Evolutionary conservation across 805 yeast genomes (phyloP), one percentile per base, ranked within the genome.

Genomic region (Yarrowia sp.): DNA sequence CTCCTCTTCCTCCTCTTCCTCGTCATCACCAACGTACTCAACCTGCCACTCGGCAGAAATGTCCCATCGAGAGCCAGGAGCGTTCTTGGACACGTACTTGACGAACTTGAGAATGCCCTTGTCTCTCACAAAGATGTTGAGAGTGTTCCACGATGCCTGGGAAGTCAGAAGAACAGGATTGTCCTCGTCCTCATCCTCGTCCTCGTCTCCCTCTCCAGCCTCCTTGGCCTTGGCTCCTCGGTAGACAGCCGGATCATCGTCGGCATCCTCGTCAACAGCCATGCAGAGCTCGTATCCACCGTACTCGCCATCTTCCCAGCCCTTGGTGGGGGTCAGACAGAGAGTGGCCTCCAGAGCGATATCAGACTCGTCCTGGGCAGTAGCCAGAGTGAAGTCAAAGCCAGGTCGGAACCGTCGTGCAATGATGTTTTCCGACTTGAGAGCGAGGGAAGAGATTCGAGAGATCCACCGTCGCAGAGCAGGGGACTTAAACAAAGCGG

Each of bases 211-310:
- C 66, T 86, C 91, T 21, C 84, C 88, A 27, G 80, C 82, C 0
- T 84, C 80, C 25, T 80, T 81, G 16, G 63, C 51, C 21, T 42
- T 31, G 27, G 65, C 59, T 19, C 74, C 74, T 36, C 79, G 80
- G 74, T 91, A 91, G 31, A 91, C 86, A 0, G 97, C 96, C 9
- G 97, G 97, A 70, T 91, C 97, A 31, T 72, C 74, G 25, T 73
- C 75, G n/a, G 76, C 83, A 22, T 76, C 81, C 12, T 76, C 81
- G 27, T 77, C 74, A 5, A 68, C 72, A 19, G 70, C 77, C 96
- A 94, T 89, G 69, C 93, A 86, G 60, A 96, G 77, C 70, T 94
- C 97, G 74, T 96, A 94, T 1, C 97, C 99, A 35, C 99, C 99
- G 53, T 80, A 76, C 68, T 90, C 96, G n/a, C 96, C 96, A 19